These are phyloP conservation scores for Posidonia australis DNA, from an alignment of 106 monocot genomes.

Conservation along the genomic window DNA sequence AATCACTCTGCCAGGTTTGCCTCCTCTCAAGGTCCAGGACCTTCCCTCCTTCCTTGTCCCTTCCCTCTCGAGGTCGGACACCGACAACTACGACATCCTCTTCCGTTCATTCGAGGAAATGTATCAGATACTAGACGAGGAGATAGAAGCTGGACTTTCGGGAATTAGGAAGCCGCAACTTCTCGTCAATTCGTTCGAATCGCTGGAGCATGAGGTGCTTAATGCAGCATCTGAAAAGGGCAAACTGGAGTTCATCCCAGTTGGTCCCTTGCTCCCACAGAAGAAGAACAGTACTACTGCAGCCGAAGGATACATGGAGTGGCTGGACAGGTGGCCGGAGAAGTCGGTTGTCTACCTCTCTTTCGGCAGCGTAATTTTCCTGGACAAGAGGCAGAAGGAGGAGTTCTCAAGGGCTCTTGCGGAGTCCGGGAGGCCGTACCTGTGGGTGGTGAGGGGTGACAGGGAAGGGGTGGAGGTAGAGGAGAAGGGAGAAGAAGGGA, in stretches of 20 bases:
- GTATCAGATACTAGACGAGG: neutral
- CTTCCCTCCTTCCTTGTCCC: slow-evolving; percentile 30
- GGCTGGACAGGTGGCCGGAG: slow-evolving; percentile 11
- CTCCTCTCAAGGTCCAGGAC: slow-evolving; percentile 23
- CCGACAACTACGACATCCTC: neutral
- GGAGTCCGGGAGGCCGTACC: slow-evolving; percentile 6
- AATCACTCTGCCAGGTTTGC: slow-evolving; percentile 25
- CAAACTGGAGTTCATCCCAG: slow-evolving; percentile 10
- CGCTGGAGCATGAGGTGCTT: slow-evolving; percentile 23
- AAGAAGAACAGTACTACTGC: neutral
- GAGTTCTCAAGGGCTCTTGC: slow-evolving; percentile 14
- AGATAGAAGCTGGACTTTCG: neutral
- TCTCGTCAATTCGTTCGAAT: slow-evolving; percentile 42
- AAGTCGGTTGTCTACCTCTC: slow-evolving; percentile 17
- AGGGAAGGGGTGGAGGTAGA: slow-evolving; percentile 5
- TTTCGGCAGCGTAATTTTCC: slow-evolving; percentile 12
- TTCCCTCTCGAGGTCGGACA: neutral
- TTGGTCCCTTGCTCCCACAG: slow-evolving; percentile 23
- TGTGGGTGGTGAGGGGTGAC: slow-evolving; percentile 24
- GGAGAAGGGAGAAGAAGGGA: neutral
- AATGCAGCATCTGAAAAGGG: neutral
- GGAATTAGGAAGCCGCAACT: slow-evolving; percentile 12
- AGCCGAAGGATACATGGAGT: slow-evolving; percentile 4
- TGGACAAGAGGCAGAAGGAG: slow-evolving; percentile 8
- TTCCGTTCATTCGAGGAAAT: neutral